Evolutionary conservation across 805 yeast genomes (phyloP), one percentile per base, ranked within the genome.

Genomic region (Zygoascus tannicola): DNA sequence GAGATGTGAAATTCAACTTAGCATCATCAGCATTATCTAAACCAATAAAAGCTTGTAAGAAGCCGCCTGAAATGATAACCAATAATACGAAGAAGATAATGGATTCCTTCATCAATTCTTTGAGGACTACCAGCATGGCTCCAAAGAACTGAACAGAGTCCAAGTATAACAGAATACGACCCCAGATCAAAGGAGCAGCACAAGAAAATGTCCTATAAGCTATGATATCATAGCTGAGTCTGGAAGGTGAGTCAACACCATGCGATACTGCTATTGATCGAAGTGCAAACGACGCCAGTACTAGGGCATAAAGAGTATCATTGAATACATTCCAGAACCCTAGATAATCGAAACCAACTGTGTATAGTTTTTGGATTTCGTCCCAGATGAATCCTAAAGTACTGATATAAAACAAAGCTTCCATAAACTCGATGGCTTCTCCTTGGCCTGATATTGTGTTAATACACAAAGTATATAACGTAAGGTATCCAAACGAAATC

Each of bases 161-260:
- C 53, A 85, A 70, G 62, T 71, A 85, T 32, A 86, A 69, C 44
- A 86, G 64, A 40, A 86, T 66, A 40, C 96, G 70, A 2, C 83
- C 73, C 94, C 95, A 86, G 74, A 86, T 79, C 51, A 86, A 68
- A 2, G 95, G 95, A 4, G 95, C 82, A 12, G 84, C 87, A 55
- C 87, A 73, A 0, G 94, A 79, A 39, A 86, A 63, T 2, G 85
- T 59, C 49, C 94, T 66, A 58, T 78, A 85, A 0, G 94, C 55
- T 4, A 76, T 67, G 50, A 71, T 70, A 55, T 78, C 84, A 53
- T 74, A 53, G 15, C 34, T 22, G 15, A 40, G 22, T 23, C 23
- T 32, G 7, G 34, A 49, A 5, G 33, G 20, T 19, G 55, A 18
- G n/a, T 23, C 30, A 3, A 16, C 22, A n/a, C 33, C 52, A 22